Evolutionary conservation across 2,329 filamentous ascomycete genomes (phyloP), one percentile per base, ranked within the genome.

Genomic region (Penicillium sp.): DNA sequence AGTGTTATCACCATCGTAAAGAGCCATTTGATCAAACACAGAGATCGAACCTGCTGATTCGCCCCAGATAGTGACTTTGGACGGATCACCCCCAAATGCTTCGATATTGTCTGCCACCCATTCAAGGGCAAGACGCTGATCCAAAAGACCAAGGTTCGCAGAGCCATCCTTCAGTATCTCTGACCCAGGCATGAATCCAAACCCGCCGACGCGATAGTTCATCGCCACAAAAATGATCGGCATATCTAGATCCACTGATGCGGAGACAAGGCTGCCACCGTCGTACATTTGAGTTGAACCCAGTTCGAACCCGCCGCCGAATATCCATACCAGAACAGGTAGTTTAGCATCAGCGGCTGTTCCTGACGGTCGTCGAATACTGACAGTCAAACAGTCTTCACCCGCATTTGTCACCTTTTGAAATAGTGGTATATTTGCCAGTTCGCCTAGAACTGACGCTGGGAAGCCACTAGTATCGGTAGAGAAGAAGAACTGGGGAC

Each of bases 91-190:
- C 9, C 91, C 91, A 67, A 94, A 95, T 0, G 84, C 79, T 1
- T 77, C 85, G 52, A 93, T 91, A 61, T 92, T 91, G 63, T 91
- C 88, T 7, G 87, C 85, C 1, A 90, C 83, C 90, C 90, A 93
- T 67, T 92, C 75, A 6, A 93, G 77, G 0, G 83, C 89, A 59
- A 89, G 79, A 29, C 88, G 80, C 64, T 92, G 89, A 65, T 93
- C 90, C 0, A 89, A 77, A 3, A 90, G 79, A 3, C 90, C 90
- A 3, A 91, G 70, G 66, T 92, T 93, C 2, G 86, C 73, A 2
- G 86, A 81, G 1, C 88, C 87, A 56, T 90, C 87, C 4, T 79
- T 77, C 3, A 87, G 76, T 39, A 91, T 79, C 69, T 91, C 87
- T 48, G 82, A 82, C 6, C 88, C 88, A 0, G 85, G 81, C 68